These are phyloP conservation scores for Lagenidium sp. DNA, from an alignment of 352 stramenopile species.

Conservation along the genomic window DNA sequence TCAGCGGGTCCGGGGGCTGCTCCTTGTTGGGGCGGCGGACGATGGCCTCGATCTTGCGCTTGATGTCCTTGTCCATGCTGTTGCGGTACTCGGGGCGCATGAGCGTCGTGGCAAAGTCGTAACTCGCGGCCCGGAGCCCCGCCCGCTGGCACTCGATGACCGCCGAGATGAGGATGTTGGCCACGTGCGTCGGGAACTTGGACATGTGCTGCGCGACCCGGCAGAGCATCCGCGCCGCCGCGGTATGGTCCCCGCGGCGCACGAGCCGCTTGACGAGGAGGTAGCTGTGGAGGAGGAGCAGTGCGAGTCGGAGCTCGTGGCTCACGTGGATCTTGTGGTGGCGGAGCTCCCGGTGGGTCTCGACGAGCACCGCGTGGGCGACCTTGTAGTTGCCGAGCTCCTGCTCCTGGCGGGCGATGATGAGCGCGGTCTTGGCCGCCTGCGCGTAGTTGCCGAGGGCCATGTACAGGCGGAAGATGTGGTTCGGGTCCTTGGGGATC, in stretches of 20 bases:
- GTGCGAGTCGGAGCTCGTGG: slow-evolving; percentile 75
- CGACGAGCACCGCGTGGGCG: slow-evolving; percentile 87
- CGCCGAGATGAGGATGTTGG: slow-evolving; percentile 89
- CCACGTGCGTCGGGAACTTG: slow-evolving; percentile 88
- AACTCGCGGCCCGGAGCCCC: slow-evolving; percentile 83
- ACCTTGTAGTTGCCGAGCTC: slow-evolving; percentile 91
- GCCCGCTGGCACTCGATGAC: slow-evolving; percentile 93
- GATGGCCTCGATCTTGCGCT: slow-evolving; percentile 93
- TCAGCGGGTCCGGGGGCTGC: slow-evolving; percentile 48
- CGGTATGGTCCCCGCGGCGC: slow-evolving; percentile 76
- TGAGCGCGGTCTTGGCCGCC: slow-evolving; percentile 90
- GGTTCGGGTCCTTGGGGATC: slow-evolving; percentile 91
- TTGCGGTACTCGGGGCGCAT: slow-evolving; percentile 88
- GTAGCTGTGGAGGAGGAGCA: slow-evolving; percentile 93
- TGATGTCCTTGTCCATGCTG: slow-evolving; percentile 85
- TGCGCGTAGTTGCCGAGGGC: slow-evolving; percentile 91
- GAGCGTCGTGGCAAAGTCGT: slow-evolving; percentile 88
- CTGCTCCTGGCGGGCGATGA: slow-evolving; percentile 92
- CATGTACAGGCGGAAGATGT: slow-evolving; percentile 94
- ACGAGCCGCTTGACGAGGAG: slow-evolving; percentile 91
- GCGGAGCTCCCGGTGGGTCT: slow-evolving; percentile 85
- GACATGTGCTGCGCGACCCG: slow-evolving; percentile 88
- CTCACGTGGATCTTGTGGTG: slow-evolving; percentile 83
- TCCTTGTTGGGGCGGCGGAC: slow-evolving; percentile 89
- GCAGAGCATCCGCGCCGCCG: slow-evolving; percentile 84